Evolutionary conservation across 345 rosid species (phyloP).

Genomic region (Linum lewisii): DNA sequence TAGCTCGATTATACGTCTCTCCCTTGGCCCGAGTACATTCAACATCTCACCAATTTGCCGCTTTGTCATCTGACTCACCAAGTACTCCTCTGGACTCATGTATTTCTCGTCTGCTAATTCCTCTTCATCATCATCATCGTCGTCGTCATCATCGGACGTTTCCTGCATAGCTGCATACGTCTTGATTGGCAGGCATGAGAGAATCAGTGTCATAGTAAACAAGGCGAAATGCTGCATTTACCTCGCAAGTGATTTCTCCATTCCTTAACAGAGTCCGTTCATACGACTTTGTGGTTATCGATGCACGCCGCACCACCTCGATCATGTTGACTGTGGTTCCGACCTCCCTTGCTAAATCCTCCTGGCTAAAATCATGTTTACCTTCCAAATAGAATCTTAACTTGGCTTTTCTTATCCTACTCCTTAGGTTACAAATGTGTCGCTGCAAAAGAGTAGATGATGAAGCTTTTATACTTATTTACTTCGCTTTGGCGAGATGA

Average conservation of each 20-base stretch:
- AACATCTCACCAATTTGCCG: slow-evolving; percentile 54
- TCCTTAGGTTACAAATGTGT: slow-evolving; percentile 38
- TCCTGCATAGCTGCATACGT: too few relatives aligned
- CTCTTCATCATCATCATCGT: too few relatives aligned
- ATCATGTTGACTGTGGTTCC: slow-evolving; percentile 57
- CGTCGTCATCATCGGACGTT: too few relatives aligned
- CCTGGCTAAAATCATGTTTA: slow-evolving; percentile 41
- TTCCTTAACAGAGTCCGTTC: slow-evolving; percentile 71
- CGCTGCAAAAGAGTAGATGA: slow-evolving; percentile 49
- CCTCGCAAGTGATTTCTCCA: slow-evolving; percentile 71
- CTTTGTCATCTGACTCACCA: slow-evolving; percentile 59
- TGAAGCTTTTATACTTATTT: too few relatives aligned
- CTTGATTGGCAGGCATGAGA: too few relatives aligned
- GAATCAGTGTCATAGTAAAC: background rate
- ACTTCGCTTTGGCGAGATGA: too few relatives aligned
- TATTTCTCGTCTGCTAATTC: slow-evolving; percentile 57
- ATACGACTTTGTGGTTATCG: slow-evolving; percentile 64
- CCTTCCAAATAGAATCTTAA: slow-evolving; percentile 49
- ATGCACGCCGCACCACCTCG: slow-evolving; percentile 33
- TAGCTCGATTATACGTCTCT: slow-evolving; percentile 65
- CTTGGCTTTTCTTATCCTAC: slow-evolving; percentile 62
- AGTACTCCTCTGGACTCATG: slow-evolving; percentile 51
- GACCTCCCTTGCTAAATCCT: slow-evolving; percentile 53
- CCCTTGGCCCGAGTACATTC: slow-evolving; percentile 45
- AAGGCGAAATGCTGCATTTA: slow-evolving; percentile 15